phyloP scores from a whole-genome alignment of 2,329 filamentous ascomycete species.

The Helminthosporium solani region DNA sequence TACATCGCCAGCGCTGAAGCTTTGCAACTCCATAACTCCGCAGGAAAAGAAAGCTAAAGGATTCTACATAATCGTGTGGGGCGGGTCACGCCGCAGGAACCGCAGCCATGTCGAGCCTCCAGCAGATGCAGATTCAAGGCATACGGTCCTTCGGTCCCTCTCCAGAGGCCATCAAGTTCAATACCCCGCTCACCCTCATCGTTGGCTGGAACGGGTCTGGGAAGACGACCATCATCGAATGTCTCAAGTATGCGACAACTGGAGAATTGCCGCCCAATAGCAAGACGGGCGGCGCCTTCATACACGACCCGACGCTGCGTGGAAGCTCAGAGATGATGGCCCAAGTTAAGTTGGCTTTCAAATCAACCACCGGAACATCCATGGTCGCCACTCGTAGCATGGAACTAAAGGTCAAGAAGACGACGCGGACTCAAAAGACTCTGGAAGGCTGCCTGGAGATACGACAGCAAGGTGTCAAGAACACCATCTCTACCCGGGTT shows the following conservation, averaged over 20 bases:
- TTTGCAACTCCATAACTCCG: background rate
- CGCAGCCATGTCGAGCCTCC: constrained; percentile 62
- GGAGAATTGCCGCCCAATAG: constrained; percentile 91
- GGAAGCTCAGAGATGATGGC: constrained; percentile 87
- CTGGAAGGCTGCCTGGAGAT: constrained; percentile 78
- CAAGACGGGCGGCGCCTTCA: constrained; percentile 82
- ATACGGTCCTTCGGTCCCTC: constrained; percentile 80
- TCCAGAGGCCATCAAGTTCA: constrained; percentile 82
- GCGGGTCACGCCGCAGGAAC: background rate
- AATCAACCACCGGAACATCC: constrained; percentile 71
- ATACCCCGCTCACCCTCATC: constrained; percentile 89
- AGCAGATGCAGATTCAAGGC: constrained; percentile 82
- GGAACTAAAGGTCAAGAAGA: constrained; percentile 84
- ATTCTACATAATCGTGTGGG: background rate
- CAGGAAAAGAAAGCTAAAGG: too few species aligned
- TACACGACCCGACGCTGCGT: constrained; percentile 92
- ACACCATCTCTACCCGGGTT: constrained; percentile 74
- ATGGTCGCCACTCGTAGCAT: constrained; percentile 83
- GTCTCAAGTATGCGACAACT: constrained; percentile 95
- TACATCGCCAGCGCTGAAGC: background rate
- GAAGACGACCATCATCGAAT: constrained; percentile 98
- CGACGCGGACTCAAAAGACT: constrained; percentile 72
- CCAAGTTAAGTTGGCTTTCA: constrained; percentile 88
- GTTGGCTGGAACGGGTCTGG: constrained; percentile 97
- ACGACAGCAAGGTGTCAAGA: constrained; percentile 75